phyloP scores from a whole-genome alignment of 1,284 basidiomycete genomes.

The Stereum hirsutum region DNA sequence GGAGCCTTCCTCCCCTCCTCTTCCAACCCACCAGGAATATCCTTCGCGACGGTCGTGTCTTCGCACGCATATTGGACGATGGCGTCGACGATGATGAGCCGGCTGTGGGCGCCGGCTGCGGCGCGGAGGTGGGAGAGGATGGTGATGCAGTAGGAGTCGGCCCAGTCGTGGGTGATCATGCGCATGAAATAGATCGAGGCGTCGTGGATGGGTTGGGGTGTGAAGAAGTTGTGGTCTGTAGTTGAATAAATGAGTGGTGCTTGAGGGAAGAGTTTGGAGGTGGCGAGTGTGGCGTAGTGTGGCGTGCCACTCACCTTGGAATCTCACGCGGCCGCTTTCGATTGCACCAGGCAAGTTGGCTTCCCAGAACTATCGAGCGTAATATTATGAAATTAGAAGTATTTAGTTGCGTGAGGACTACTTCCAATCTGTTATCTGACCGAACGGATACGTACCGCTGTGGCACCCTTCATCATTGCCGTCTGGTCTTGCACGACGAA shows the following conservation, averaged over 20 bases:
- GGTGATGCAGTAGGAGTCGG: conserved; percentile 39
- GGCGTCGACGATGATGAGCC: conserved; percentile 56
- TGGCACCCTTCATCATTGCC: conserved; percentile 52
- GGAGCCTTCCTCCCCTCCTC: too few relatives aligned
- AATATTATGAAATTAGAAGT: too few relatives aligned
- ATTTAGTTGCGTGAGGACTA: too few relatives aligned
- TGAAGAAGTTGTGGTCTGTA: conserved; percentile 69
- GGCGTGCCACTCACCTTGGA: conserved; percentile 42
- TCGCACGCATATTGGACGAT: conserved; percentile 57
- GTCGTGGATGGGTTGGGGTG: conserved; percentile 37
- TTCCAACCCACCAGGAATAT: not conserved
- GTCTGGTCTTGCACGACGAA: conserved; percentile 67
- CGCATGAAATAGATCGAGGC: conserved; percentile 55
- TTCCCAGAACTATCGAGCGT: too few relatives aligned
- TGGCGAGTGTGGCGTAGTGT: too few relatives aligned
- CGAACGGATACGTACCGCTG: too few relatives aligned
- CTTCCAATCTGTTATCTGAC: too few relatives aligned
- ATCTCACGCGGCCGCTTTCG: conserved; percentile 41
- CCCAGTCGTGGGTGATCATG: conserved; percentile 69
- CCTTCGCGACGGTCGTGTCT: not conserved
- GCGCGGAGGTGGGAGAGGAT: conserved; percentile 26
- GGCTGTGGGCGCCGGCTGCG: conserved; percentile 13
- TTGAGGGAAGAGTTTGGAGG: conserved; percentile 1
- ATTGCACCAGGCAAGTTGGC: conserved; percentile 52
- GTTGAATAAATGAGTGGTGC: not conserved